phyloP scores from a whole-genome alignment of 139 green algal species.

The Ostreobium quekettii region DNA sequence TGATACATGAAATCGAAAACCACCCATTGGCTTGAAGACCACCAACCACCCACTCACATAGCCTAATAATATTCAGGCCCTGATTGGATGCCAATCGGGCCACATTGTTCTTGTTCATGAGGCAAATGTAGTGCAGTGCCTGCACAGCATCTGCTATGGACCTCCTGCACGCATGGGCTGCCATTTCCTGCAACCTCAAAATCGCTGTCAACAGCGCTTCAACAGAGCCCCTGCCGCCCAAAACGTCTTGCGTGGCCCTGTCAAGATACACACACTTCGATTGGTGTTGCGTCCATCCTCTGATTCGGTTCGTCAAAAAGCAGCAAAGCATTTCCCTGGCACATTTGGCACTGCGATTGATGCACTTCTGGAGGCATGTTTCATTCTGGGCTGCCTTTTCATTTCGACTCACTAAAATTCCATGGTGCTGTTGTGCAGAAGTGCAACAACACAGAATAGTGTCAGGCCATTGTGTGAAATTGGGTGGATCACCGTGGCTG shows the following conservation, averaged over 20 bases:
- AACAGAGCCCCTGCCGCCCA: slow-evolving; percentile 18
- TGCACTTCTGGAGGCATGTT: too few relatives aligned
- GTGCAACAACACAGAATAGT: too few relatives aligned
- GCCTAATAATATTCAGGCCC: slow-evolving; percentile 13
- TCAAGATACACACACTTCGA: background rate
- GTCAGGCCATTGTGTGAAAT: too few relatives aligned
- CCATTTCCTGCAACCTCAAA: slow-evolving; percentile 4
- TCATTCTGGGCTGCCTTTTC: background rate
- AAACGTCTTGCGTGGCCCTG: slow-evolving; percentile 24
- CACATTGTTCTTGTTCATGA: slow-evolving; percentile 25
- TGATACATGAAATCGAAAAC: too few relatives aligned
- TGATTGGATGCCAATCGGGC: slow-evolving; percentile 3
- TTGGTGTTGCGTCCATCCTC: too few relatives aligned
- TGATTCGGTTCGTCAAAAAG: too few relatives aligned
- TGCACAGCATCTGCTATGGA: slow-evolving; percentile 22
- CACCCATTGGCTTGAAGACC: too few relatives aligned
- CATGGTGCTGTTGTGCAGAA: too few relatives aligned
- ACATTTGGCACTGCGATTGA: too few relatives aligned
- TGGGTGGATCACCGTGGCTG: too few relatives aligned
- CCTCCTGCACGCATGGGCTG: background rate
- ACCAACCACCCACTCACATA: slow-evolving; percentile 6
- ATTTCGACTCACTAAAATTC: too few relatives aligned
- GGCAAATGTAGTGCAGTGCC: slow-evolving; percentile 28
- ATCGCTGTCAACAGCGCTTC: slow-evolving; percentile 15
- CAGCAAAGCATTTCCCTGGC: too few relatives aligned